Evolutionary conservation across 495 filamentous ascomycete species (phyloP).

Genomic region (Aspergillus cavernicola): DNA sequence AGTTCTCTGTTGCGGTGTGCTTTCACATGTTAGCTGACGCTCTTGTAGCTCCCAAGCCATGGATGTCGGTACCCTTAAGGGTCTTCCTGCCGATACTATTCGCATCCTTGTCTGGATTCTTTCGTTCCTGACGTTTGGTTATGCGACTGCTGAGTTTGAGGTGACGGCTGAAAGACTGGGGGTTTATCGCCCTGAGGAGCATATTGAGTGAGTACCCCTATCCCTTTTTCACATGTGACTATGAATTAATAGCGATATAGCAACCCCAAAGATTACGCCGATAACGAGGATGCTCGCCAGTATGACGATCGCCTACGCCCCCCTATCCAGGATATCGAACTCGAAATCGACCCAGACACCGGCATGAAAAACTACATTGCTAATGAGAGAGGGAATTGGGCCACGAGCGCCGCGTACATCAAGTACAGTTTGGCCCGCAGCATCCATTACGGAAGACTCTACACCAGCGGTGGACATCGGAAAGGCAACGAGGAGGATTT

Average conservation of each 20-base stretch:
- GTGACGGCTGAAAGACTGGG: slow-evolving; percentile 89
- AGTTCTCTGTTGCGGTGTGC: slow-evolving; percentile 8
- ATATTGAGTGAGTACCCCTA: slow-evolving; percentile 59
- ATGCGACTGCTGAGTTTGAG: slow-evolving; percentile 96
- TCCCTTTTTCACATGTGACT: background rate
- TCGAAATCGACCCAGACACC: slow-evolving; percentile 76
- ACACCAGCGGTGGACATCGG: slow-evolving; percentile 62
- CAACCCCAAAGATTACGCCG: slow-evolving; percentile 88
- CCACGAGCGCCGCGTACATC: slow-evolving; percentile 87
- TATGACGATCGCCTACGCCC: slow-evolving; percentile 80
- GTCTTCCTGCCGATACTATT: slow-evolving; percentile 85
- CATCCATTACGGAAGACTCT: slow-evolving; percentile 87
- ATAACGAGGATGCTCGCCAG: slow-evolving; percentile 78
- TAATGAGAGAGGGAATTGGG: slow-evolving; percentile 79
- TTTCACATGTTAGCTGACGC: background rate
- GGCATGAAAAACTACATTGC: slow-evolving; percentile 99
- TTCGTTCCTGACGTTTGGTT: slow-evolving; percentile 89
- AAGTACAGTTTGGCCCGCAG: slow-evolving; percentile 76
- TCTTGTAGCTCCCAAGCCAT: slow-evolving; percentile 74
- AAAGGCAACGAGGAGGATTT: slow-evolving; percentile 80
- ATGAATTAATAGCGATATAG: slow-evolving; percentile 15
- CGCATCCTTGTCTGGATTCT: slow-evolving; percentile 87
- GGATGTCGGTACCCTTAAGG: slow-evolving; percentile 87
- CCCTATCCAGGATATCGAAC: slow-evolving; percentile 69
- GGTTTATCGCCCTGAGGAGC: slow-evolving; percentile 91